Percentiles rank a stretch among this genome's conserved stretches.
Evolutionary conservation across 2,329 filamentous ascomycete species (phyloP).

Genomic region (Apiospora rasikravindrae): DNA sequence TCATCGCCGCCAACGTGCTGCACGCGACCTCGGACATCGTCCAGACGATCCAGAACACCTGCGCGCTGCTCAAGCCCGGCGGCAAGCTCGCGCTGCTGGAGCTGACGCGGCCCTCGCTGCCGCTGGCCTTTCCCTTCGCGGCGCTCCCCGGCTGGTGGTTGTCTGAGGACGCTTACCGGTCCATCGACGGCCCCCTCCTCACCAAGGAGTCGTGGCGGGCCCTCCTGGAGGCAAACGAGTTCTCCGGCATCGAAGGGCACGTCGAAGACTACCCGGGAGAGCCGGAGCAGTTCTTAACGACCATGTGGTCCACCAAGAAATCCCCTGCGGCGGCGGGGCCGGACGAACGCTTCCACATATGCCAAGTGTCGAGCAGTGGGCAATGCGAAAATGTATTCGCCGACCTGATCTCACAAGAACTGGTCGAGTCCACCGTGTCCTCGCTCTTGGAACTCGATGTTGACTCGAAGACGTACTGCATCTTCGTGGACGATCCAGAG

Average conservation of each 20-base stretch:
- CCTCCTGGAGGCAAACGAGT: background rate
- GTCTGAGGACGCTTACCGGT: slow-evolving; percentile 1
- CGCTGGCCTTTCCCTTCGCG: slow-evolving; percentile 20
- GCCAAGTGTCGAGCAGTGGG: background rate
- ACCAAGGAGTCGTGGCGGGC: background rate
- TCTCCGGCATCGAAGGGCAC: background rate
- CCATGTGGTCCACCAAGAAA: background rate
- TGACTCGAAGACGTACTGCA: background rate
- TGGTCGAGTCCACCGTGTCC: background rate
- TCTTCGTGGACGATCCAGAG: background rate
- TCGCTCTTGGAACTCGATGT: background rate
- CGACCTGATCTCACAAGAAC: background rate
- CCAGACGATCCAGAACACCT: slow-evolving; percentile 32
- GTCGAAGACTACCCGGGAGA: background rate
- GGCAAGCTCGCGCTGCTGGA: slow-evolving; percentile 42
- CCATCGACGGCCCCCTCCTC: slow-evolving; percentile 17
- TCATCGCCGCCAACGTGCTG: slow-evolving; percentile 37
- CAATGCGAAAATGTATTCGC: background rate
- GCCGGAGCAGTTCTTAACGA: background rate
- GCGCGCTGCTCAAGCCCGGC: slow-evolving; percentile 35
- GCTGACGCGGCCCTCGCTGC: slow-evolving; percentile 26
- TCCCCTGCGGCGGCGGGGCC: background rate
- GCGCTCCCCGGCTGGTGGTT: slow-evolving; percentile 20
- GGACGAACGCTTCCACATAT: background rate
- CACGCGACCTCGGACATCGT: slow-evolving; percentile 34